Evolutionary conservation across 1,284 basidiomycete species (phyloP), one percentile per base, ranked within the genome.

Genomic region (Cronartium quercuum): DNA sequence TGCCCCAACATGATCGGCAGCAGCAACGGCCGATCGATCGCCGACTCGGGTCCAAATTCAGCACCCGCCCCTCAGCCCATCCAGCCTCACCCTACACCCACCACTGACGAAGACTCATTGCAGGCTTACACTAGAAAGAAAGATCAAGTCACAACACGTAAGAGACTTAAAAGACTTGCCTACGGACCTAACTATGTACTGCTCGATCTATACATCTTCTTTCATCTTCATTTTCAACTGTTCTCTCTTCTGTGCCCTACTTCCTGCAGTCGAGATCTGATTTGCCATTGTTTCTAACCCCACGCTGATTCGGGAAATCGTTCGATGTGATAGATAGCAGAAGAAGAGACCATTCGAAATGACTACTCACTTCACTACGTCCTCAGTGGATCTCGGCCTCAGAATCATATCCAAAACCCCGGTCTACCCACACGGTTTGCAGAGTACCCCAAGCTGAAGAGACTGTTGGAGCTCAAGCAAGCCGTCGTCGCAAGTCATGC

Each of bases 391-490:
- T 89, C 91, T 78, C 91, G 91, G 88, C 91, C 92, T 1, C 91
- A 94, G 82, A 89, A 95, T 80, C 91, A 89, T 87, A 90, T 97
- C 15, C 84, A 92, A 5, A 92, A 92, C 37, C 90, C 91, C 2
- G 89, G 89, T 76, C 89, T 90, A 18, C 89, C 91, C 57, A 87
- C 88, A 76, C 87, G 95, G 5, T 98, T 97, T 79, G 89, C 91
- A 84, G 95, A 98, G 92, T 95, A 96, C 81, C 92, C 94, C 0
- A 94, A 94, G 78, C 90, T 95, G 78, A 89, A 90, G 78, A 87
- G 90, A 2, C 83, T 95, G 12, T 85, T 94, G 65, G 85, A 86
- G 34, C 84, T 94, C 70, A 95, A 95, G 82, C 88, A 90, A 78
- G 70, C 78, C 6, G 77, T 79, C 1, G 79, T 82, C 38, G 73